Conservation (phyloP, 2,329 filamentous ascomycete species). For the Sporothrix mexicana region DNA sequence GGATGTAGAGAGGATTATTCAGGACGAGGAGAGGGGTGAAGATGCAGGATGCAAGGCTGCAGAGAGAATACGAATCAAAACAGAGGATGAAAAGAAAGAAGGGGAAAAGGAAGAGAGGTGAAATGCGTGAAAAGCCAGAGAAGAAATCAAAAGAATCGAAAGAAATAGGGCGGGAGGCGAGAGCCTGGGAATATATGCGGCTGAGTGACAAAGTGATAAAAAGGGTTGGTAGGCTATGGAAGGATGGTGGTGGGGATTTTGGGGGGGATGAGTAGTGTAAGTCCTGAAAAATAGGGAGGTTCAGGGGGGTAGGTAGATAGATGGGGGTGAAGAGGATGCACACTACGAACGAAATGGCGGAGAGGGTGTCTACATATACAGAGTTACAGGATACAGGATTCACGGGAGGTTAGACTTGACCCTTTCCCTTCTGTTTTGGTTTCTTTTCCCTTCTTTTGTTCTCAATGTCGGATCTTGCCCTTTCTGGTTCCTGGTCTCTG, state of each 20-base stretch:
- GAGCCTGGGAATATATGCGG: constrained; percentile 18
- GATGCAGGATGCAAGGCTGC: not conserved
- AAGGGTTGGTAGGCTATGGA: not conserved
- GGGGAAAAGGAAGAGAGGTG: not conserved
- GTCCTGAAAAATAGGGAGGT: not conserved
- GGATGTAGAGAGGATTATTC: not conserved
- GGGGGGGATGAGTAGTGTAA: not conserved
- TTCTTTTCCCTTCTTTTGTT: constrained; percentile 6
- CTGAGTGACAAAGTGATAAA: not conserved
- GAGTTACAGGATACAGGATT: not conserved
- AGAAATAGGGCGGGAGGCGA: constrained; percentile 23
- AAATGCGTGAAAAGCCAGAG: constrained; percentile 1
- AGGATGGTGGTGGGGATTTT: not conserved
- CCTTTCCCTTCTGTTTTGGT: not conserved
- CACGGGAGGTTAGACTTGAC: not conserved
- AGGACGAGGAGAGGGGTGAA: not conserved
- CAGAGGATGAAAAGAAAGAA: not conserved
- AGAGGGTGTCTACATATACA: constrained; percentile 14
- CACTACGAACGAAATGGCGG: not conserved
- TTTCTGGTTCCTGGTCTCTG: not conserved
- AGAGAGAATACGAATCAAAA: not conserved
- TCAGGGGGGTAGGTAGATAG: not conserved
- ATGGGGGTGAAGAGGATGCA: not conserved
- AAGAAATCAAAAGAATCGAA: not conserved
- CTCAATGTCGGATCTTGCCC: not conserved